Base-by-base conservation (phyloP, 2,329 filamentous ascomycete species). In the Fusarium burgessii region DNA sequence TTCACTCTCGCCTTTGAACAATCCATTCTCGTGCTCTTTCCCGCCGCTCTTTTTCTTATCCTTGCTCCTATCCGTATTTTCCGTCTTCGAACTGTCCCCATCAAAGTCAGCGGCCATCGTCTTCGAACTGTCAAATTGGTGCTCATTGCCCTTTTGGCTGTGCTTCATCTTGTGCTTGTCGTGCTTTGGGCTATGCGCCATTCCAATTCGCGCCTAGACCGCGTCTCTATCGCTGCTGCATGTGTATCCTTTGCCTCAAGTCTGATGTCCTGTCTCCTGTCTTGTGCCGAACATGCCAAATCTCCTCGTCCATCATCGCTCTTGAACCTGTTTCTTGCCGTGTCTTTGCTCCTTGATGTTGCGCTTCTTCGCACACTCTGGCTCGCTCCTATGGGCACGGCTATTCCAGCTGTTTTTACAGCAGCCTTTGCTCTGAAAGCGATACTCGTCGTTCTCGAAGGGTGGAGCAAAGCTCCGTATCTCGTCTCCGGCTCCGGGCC, bases 1-100 rank as follows among this genome's bases (percentile, higher is more conserved):
- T 84, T 87, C 49, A 85, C 84, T 5, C 76, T 88, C 17, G 81
- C 84, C n/a, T 80, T 88, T 49, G 79, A 82, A 65, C 78, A 82
- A 27, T 78, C 76, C 33, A 70, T 82, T 49, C 76, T 82, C 41
- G 72, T 77, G 38, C 74, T 80, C 12, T 66, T 73, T 3, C 81
- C 80, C 3, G 77, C 78, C 12, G 72, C 71, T 17, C 41, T 79
- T 38, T 69, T 82, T 12, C 54, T 82, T 8, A 27, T 81, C 12
- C 67, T 71, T 7, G 79, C 72, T 2, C 80, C 80, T 0, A 33
- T 81, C n/a, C 78, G 79, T 18, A 68, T 81, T 35, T 40, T 70
- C 9, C 68, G 62, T 15, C 77, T 81, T 4, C 56, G 68, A 33
- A 77, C 74, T 49, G 61, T 64, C 9, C 72, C 77, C 13, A 63